Evolutionary conservation across 192 early-diverging fungal genomes (phyloP), one percentile per base, ranked within the genome.

Genomic region (Backusella tuberculispora): DNA sequence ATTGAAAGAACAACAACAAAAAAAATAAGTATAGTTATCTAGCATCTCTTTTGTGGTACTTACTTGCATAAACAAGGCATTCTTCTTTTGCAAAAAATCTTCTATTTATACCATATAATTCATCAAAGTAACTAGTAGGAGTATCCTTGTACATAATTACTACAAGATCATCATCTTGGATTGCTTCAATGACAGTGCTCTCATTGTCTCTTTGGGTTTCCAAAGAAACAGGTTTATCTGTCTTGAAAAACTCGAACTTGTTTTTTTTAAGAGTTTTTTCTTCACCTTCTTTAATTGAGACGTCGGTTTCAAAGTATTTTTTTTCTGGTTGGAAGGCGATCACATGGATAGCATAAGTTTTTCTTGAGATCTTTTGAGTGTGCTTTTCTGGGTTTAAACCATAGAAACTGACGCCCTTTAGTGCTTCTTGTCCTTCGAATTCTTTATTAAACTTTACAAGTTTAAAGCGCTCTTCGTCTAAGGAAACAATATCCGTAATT

Each of bases 21-120:
- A 34, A n/a, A 43, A 56, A 19, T 26, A 56, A 24, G 24, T 24
- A 4, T 24, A 7, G 12, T 24, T 24, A 10, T 56, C 4, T 56
- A 9, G 1, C 3, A 56, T 24, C 8, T 1, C 6, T 12, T 56
- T 12, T 56, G 10, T 26, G 8, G 26, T 69, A 69, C 67, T 69
- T 69, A 69, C 67, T 69, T 8, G 67, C 44, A 47, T 69, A 69
- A 12, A 69, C 67, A 44, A 69, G 17, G 13, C 67, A 69, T 24
- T 69, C 67, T 69, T 69, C 44, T 12, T 47, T 14, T 29, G 67
- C 67, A 69, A 45, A 69, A 26, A 69, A 69, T 8, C 41, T 44
- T 69, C 21, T 69, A 46, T 24, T 45, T 14, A 69, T 69, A 69
- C 68, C 68, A 8, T 69, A 26, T 43, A 29, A 46, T 21, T 69